Conservation (phyloP, 2,329 filamentous ascomycete genomes). For the Colletotrichum sp. region DNA sequence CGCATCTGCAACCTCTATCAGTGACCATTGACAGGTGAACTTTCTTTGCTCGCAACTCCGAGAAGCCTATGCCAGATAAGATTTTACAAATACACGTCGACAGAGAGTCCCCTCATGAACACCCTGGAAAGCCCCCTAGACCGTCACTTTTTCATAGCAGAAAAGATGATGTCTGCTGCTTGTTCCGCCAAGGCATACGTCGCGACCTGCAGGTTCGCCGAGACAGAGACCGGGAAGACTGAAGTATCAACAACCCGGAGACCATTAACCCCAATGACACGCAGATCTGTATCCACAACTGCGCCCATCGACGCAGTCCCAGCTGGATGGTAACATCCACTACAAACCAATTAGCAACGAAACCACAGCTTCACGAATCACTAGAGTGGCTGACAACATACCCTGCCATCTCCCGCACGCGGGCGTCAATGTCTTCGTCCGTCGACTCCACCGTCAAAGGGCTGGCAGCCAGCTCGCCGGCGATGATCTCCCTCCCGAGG, state of each 20-base stretch:
- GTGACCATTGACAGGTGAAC: fast-evolving
- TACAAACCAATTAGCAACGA: constrained; percentile 27
- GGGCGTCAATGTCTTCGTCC: constrained; percentile 33
- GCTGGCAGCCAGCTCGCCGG: constrained; percentile 22
- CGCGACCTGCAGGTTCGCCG: constrained; percentile 54
- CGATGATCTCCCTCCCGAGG: constrained; percentile 25
- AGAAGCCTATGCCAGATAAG: no score
- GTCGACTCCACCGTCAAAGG: constrained; percentile 22
- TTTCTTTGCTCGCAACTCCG: no score
- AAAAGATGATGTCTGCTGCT: constrained; percentile 58
- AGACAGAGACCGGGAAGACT: constrained; percentile 38
- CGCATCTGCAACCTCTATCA: no score
- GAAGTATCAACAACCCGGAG: constrained; percentile 43
- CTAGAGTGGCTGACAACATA: constrained; percentile 24
- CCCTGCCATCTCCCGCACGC: constrained; percentile 20
- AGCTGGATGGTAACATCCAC: constrained; percentile 28
- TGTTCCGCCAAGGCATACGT: constrained; percentile 64
- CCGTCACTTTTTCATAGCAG: background rate
- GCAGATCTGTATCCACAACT: constrained; percentile 32
- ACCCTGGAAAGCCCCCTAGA: fast-evolving
- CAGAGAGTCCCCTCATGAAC: background rate
- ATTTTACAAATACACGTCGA: fast-evolving
- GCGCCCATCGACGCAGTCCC: constrained; percentile 40
- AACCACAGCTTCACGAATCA: constrained; percentile 26
- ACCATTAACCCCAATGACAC: constrained; percentile 38